These are phyloP conservation scores for Mortierella sp. DNA, from an alignment of 371 early-diverging fungal species.

Conservation along the genomic window DNA sequence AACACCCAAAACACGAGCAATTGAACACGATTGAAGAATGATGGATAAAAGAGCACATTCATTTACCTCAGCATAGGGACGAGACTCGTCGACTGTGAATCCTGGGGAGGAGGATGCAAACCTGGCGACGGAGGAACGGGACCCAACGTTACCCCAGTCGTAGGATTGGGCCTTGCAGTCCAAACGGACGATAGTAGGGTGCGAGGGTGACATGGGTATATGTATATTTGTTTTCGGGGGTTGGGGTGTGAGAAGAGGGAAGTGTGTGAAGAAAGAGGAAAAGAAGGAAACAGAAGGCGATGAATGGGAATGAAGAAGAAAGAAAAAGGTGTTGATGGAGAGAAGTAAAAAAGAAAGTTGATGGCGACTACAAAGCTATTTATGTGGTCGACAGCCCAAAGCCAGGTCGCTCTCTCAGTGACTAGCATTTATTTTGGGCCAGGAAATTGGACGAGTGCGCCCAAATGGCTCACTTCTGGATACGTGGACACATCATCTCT, in stretches of 20 bases:
- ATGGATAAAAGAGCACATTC: background rate
- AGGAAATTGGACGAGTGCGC: slow-evolving; percentile 3
- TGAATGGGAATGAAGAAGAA: background rate
- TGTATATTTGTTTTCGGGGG: background rate
- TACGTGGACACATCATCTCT: slow-evolving; percentile 7
- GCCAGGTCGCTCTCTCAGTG: background rate
- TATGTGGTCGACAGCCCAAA: background rate
- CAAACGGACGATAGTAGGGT: slow-evolving; percentile 65
- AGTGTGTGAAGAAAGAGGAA: background rate
- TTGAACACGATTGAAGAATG: too few species aligned
- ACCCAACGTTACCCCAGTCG: slow-evolving; percentile 97
- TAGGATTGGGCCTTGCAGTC: slow-evolving; percentile 83
- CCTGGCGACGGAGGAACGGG: slow-evolving; percentile 85
- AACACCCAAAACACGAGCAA: background rate
- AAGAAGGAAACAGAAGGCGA: background rate
- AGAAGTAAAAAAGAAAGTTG: slow-evolving; percentile 2
- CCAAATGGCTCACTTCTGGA: background rate
- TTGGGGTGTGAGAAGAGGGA: background rate
- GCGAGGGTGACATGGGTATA: slow-evolving; percentile 23
- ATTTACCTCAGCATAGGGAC: slow-evolving; percentile 92
- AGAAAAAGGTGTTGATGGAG: background rate
- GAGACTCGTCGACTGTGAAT: slow-evolving; percentile 66
- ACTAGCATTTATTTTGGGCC: background rate
- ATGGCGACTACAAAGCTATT: background rate
- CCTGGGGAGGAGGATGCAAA: slow-evolving; percentile 74